These are phyloP conservation scores for Thielaviopsis populi DNA, from an alignment of 2,329 filamentous ascomycete genomes.

Conservation along the genomic window DNA sequence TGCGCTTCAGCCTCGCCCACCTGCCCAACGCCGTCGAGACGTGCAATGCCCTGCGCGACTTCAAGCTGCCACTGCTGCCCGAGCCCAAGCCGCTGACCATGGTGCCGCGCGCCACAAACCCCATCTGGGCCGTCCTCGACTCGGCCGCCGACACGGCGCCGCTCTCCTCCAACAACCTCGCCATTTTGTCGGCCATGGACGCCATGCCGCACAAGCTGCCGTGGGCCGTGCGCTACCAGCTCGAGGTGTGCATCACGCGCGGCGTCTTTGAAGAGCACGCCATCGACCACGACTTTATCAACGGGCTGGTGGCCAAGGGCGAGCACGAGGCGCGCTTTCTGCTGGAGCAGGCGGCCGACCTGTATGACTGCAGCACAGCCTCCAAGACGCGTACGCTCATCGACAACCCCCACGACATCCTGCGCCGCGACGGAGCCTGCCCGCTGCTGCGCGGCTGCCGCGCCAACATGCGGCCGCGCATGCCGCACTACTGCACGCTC, in stretches of 20 bases:
- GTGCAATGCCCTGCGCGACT: conserved; percentile 46
- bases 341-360: conserved; percentile 58
- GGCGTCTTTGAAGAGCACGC: conserved; percentile 62
- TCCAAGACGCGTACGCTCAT: conserved; percentile 36
- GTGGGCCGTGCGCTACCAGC: conserved; percentile 70
- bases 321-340: conserved; percentile 43
- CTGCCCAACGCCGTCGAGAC: conserved; percentile 25
- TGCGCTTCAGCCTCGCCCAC: conserved; percentile 31
- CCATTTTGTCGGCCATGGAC: conserved; percentile 7
- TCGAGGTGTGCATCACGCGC: conserved; percentile 84
- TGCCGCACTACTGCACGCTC: conserved; percentile 59
- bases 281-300: conserved; percentile 52
- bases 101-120: background rate
- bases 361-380: background rate
- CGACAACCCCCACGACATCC: conserved; percentile 58
- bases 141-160: background rate
- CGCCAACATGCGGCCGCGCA: conserved; percentile 18
- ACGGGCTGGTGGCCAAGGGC: conserved; percentile 35
- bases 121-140: conserved; percentile 9
- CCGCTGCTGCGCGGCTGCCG: conserved; percentile 18
- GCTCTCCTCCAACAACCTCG: background rate
- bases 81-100: conserved; percentile 4
- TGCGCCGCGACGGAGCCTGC: conserved; percentile 40
- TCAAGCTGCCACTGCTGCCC: conserved; percentile 34
- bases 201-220: conserved; percentile 28